phyloP scores from a whole-genome alignment of 2,329 filamentous ascomycete species.

The Pestalotiopsis sp. region DNA sequence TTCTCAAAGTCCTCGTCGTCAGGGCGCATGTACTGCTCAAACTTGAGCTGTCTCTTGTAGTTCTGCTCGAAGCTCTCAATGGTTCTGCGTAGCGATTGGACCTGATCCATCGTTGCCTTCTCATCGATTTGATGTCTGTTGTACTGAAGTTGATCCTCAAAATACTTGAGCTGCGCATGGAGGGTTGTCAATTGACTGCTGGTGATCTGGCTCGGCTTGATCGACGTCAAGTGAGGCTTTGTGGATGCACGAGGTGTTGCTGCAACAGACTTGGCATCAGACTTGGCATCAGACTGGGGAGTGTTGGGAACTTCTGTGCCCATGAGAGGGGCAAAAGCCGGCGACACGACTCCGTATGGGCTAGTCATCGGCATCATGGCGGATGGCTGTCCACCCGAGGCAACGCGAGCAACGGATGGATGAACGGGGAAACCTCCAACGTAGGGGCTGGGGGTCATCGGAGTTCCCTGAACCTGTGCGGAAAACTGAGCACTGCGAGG shows the following conservation, averaged over 20 bases:
- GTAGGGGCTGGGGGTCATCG: constrained; percentile 21
- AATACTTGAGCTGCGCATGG: constrained; percentile 51
- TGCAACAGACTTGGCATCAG: constrained; percentile 19
- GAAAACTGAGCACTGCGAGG: constrained; percentile 25
- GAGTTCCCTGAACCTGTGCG: constrained; percentile 15
- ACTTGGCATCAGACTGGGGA: background rate
- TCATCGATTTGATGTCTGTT: constrained; percentile 65
- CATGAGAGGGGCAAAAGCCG: background rate
- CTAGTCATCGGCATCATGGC: constrained; percentile 16
- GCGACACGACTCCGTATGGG: constrained; percentile 14
- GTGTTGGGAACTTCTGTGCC: background rate
- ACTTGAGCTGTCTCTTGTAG: constrained; percentile 42
- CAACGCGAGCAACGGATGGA: constrained; percentile 19
- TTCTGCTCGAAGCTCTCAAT: constrained; percentile 52
- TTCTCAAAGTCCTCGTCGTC: constrained; percentile 27
- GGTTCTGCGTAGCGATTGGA: constrained; percentile 40
- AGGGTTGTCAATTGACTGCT: constrained; percentile 56
- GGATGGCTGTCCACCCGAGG: constrained; percentile 17
- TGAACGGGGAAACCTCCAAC: constrained; percentile 19
- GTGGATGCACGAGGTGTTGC: constrained; percentile 15
- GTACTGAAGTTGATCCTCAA: constrained; percentile 59
- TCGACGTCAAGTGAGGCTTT: constrained; percentile 55
- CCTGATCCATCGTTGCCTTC: constrained; percentile 45
- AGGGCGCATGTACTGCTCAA: constrained; percentile 45
- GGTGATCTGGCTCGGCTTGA: constrained; percentile 61